Evolutionary conservation across 1,284 basidiomycete species (phyloP).

Genomic region (Hypsizygus ulmarius): DNA sequence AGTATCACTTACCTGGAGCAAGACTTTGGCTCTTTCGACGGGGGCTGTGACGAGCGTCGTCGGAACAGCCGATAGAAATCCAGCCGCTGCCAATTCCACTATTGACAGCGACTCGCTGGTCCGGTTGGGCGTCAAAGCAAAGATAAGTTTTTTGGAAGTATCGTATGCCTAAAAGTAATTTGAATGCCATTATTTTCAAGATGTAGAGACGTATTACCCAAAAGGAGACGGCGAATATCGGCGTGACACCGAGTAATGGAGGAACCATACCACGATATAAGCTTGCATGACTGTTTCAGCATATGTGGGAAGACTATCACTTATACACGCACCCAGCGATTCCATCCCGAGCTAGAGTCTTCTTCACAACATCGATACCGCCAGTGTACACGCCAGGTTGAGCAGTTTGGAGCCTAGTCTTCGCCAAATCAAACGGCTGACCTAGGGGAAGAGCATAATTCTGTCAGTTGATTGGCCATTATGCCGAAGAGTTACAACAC

Average conservation of each 20-base stretch:
- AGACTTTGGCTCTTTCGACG: constrained; percentile 95
- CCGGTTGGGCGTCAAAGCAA: constrained; percentile 68
- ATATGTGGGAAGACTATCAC: constrained; percentile 1
- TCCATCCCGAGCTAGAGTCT: constrained; percentile 89
- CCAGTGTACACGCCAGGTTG: constrained; percentile 88
- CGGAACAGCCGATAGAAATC: constrained; percentile 93
- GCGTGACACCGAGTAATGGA: constrained; percentile 94
- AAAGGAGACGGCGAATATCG: constrained; percentile 98
- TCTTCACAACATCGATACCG: constrained; percentile 90
- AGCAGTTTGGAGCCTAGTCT: constrained; percentile 95
- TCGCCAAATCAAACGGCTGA: constrained; percentile 97
- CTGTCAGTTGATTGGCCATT: constrained; percentile 27
- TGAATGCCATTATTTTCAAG: constrained; percentile 4
- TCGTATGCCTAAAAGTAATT: constrained; percentile 77
- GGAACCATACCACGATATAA: constrained; percentile 97
- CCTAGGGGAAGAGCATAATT: constrained; percentile 47
- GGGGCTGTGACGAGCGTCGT: constrained; percentile 92
- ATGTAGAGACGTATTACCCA: constrained; percentile 61
- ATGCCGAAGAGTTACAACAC: constrained; percentile 34
- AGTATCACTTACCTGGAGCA: constrained; percentile 71
- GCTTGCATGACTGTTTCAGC: constrained; percentile 9
- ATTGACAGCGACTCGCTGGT: constrained; percentile 65
- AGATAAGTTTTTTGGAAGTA: constrained; percentile 87
- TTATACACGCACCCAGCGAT: constrained; percentile 66
- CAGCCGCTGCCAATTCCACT: constrained; percentile 86